These are phyloP conservation scores for Metschnikowia lochheadii DNA, from an alignment of 805 yeast genomes.

Conservation along the genomic window DNA sequence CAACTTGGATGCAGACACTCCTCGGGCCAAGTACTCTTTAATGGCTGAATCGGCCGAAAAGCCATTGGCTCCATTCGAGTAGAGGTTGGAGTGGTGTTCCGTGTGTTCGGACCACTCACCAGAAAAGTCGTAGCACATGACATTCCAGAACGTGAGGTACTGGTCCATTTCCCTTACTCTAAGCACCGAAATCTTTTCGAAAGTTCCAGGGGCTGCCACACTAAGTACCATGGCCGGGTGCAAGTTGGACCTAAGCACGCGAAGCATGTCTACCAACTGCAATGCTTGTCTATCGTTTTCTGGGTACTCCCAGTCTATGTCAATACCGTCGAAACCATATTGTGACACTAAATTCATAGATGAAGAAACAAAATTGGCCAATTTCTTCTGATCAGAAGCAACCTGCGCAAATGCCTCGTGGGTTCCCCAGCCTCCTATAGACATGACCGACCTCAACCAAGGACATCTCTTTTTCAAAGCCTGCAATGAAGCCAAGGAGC, in stretches of 20 bases:
- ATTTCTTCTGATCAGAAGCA: slow-evolving; percentile 14
- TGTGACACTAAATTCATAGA: slow-evolving; percentile 44
- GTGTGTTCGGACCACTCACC: slow-evolving; percentile 70
- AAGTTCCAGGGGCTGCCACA: slow-evolving; percentile 72
- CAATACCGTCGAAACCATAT: slow-evolving; percentile 83
- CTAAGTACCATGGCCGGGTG: slow-evolving; percentile 46
- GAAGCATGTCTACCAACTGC: slow-evolving; percentile 42
- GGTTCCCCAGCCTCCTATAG: slow-evolving; percentile 81
- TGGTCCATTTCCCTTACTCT: slow-evolving; percentile 52
- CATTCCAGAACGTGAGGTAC: slow-evolving; percentile 66
- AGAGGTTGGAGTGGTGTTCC: slow-evolving; percentile 68
- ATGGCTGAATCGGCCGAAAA: slow-evolving; percentile 50
- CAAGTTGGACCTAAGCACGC: slow-evolving; percentile 26
- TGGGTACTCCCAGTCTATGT: slow-evolving; percentile 95
- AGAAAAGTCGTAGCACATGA: slow-evolving; percentile 87
- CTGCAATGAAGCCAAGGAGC: slow-evolving; percentile 27
- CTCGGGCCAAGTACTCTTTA: slow-evolving; percentile 34
- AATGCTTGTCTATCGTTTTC: slow-evolving; percentile 41
- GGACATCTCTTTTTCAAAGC: slow-evolving; percentile 40
- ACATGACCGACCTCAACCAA: slow-evolving; percentile 55
- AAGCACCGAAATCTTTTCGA: slow-evolving; percentile 40
- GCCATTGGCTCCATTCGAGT: slow-evolving; percentile 38
- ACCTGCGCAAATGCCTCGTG: slow-evolving; percentile 35
- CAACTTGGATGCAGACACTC: slow-evolving; percentile 49
- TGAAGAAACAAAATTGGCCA: slow-evolving; percentile 47